Conservation (phyloP, 2,329 filamentous ascomycete species). For the Sordariomycetes sp. region DNA sequence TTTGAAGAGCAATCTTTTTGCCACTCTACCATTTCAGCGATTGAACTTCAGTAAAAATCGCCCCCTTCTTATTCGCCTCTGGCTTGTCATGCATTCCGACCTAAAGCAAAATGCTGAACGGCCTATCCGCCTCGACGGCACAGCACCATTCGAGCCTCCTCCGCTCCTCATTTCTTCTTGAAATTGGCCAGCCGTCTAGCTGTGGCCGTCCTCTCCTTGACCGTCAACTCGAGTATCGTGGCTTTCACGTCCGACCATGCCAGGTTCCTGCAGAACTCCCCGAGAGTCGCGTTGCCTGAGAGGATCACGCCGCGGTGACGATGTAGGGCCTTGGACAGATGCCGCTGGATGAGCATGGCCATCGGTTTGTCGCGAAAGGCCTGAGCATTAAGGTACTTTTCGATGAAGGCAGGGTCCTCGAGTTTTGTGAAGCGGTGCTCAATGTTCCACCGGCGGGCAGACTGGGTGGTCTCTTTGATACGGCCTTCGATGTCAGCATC, state of each 20-base stretch:
- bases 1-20: too few species aligned
- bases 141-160: too few species aligned
- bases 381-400: slow-evolving; percentile 24
- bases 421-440: slow-evolving; percentile 23
- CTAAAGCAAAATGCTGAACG: too few species aligned
- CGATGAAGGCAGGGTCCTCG: slow-evolving; percentile 18
- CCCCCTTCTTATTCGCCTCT: too few species aligned
- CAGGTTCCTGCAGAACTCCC: slow-evolving; percentile 21
- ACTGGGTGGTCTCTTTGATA: slow-evolving; percentile 23
- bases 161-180: too few species aligned
- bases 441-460: slow-evolving; percentile 27
- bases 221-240: slow-evolving; percentile 18
- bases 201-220: slow-evolving; percentile 8
- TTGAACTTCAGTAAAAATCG: too few species aligned
- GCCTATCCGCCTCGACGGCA: too few species aligned
- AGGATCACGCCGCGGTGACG: too few species aligned
- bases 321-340: slow-evolving; percentile 13
- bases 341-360: slow-evolving; percentile 21
- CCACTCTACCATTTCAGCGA: too few species aligned
- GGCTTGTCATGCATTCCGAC: too few species aligned
- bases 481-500: slow-evolving; percentile 10
- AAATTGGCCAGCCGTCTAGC: too few species aligned
- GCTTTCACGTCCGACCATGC: slow-evolving; percentile 23
- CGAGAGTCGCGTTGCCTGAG: slow-evolving; percentile 15
- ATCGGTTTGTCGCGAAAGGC: slow-evolving; percentile 22